Percentiles rank a stretch among this genome's conserved stretches.
These are phyloP conservation scores for Pyrenula massariospora DNA, from an alignment of 495 filamentous ascomycete species.

Conservation along the genomic window DNA sequence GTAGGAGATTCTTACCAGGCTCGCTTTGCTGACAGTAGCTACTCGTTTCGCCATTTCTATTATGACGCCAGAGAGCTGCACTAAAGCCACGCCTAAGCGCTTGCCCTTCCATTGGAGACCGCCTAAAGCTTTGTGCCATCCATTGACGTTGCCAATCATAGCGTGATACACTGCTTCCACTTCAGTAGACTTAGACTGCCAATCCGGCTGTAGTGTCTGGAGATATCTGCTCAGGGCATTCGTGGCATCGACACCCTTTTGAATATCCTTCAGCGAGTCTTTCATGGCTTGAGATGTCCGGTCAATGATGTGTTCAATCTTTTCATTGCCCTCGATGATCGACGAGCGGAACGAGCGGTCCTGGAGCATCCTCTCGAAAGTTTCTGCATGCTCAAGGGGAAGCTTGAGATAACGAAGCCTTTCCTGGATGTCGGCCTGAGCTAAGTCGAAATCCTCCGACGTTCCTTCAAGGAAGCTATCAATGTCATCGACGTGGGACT, in stretches of 20 bases:
- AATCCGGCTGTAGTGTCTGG: conserved; percentile 43
- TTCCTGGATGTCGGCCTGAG: conserved; percentile 60
- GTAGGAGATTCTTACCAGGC: conserved; percentile 20
- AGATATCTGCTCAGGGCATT: conserved; percentile 70
- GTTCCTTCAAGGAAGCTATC: conserved; percentile 82
- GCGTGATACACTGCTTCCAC: conserved; percentile 55
- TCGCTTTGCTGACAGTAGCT: conserved; percentile 58
- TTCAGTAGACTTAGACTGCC: conserved; percentile 29
- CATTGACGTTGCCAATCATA: conserved; percentile 77
- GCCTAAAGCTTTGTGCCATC: conserved; percentile 68
- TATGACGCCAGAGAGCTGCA: conserved; percentile 54
- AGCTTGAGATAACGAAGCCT: conserved; percentile 67
- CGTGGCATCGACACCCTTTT: conserved; percentile 65
- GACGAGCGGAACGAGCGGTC: conserved; percentile 69
- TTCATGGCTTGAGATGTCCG: conserved; percentile 64
- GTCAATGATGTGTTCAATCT: conserved; percentile 78
- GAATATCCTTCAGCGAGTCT: conserved; percentile 64
- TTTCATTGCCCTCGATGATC: conserved; percentile 77
- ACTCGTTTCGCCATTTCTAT: conserved; percentile 69
- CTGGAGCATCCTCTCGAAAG: conserved; percentile 83
- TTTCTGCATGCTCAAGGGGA: conserved; percentile 68
- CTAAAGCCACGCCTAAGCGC: conserved; percentile 45
- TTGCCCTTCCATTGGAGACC: conserved; percentile 55
- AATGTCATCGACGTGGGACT: conserved; percentile 85
- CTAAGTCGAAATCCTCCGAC: conserved; percentile 75